A percentile compares a stretch with the other conserved stretches of the same genome.
Conservation (phyloP, 2,329 filamentous ascomycete genomes). For the Colletotrichum lupini region DNA sequence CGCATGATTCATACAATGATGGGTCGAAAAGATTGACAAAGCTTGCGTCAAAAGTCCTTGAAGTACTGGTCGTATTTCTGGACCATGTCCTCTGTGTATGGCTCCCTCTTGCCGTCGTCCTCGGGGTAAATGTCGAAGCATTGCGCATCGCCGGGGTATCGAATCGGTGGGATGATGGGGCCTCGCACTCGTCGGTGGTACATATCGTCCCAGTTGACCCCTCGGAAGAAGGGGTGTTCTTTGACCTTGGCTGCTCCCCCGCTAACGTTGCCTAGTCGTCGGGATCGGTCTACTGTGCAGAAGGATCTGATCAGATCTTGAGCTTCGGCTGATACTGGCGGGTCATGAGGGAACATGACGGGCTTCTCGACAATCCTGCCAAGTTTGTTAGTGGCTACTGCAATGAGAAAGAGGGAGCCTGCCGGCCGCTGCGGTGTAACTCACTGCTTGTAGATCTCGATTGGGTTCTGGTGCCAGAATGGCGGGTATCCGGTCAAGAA, state of each 20-base stretch:
- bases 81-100: constrained; percentile 76
- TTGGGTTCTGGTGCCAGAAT: constrained; percentile 88
- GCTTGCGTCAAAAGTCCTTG: constrained; percentile 70
- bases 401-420: background rate
- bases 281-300: constrained; percentile 82
- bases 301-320: constrained; percentile 81
- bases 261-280: constrained; percentile 81
- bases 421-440: constrained; percentile 39
- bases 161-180: constrained; percentile 80
- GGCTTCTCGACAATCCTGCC: constrained; percentile 82
- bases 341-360: constrained; percentile 77
- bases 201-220: constrained; percentile 79
- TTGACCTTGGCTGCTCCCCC: constrained; percentile 80
- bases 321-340: constrained; percentile 72
- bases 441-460: constrained; percentile 86
- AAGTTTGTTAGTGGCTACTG: constrained; percentile 1
- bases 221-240: constrained; percentile 78
- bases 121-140: constrained; percentile 89
- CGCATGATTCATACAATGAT: constrained; percentile 13
- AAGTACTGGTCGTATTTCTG: constrained; percentile 78
- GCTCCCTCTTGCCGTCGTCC: constrained; percentile 72
- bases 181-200: constrained; percentile 72
- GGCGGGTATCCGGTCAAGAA: constrained; percentile 87
- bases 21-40: background rate
- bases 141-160: constrained; percentile 78